These are phyloP conservation scores for Termitomyces eurrhizus DNA, from an alignment of 768 basidiomycete genomes.

Conservation along the genomic window DNA sequence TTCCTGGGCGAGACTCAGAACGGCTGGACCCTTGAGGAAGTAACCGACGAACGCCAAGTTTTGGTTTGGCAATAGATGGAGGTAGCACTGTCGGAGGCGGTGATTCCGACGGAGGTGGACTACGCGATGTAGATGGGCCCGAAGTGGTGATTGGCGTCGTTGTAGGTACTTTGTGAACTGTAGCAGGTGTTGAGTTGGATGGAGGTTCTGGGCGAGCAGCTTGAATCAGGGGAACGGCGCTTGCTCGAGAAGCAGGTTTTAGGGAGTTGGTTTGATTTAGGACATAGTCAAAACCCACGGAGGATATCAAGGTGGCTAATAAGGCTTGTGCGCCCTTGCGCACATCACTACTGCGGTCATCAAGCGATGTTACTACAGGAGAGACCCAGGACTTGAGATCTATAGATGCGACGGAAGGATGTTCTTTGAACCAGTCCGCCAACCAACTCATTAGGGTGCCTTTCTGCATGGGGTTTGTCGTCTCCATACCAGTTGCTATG, in stretches of 20 bases:
- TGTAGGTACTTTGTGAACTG: neutral
- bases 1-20: constrained; percentile 47
- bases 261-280: constrained; percentile 82
- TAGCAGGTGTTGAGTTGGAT: neutral
- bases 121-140: constrained; percentile 26
- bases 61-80: constrained; percentile 39
- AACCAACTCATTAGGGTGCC: constrained; percentile 78
- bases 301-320: constrained; percentile 69
- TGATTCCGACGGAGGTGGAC: constrained; percentile 41
- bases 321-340: constrained; percentile 87
- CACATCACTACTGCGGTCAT: constrained; percentile 89
- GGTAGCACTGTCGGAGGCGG: constrained; percentile 32
- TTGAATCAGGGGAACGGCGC: constrained; percentile 85
- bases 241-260: constrained; percentile 86
- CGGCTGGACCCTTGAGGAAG: constrained; percentile 59
- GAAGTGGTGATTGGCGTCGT: constrained; percentile 23
- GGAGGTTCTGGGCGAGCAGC: constrained; percentile 59
- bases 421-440: constrained; percentile 71
- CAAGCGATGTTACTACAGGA: constrained; percentile 70
- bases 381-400: constrained; percentile 72
- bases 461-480: constrained; percentile 83
- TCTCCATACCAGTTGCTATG: constrained; percentile 77
- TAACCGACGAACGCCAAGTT: constrained; percentile 69
- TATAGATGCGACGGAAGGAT: constrained; percentile 45
- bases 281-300: constrained; percentile 79